Evolutionary conservation across 2,329 filamentous ascomycete species (phyloP), one percentile per base, ranked within the genome.

Genomic region (Fonsecaea erecta): DNA sequence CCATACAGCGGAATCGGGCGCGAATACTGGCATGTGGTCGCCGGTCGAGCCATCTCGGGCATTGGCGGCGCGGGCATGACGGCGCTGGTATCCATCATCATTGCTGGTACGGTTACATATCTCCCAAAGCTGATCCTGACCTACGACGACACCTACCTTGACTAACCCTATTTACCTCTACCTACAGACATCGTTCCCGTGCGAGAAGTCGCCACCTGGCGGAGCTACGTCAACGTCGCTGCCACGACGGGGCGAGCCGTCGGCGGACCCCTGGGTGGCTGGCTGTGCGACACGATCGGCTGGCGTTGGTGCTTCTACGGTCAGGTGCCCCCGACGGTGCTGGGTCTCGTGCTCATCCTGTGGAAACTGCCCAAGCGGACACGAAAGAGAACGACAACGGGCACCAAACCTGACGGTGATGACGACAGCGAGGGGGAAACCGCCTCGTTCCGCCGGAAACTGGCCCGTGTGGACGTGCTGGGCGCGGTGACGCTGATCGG

Each of bases 291-390:
- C 68, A 81, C 82, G 0, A 80, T 90, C 12, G 88, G 88, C 16
- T 90, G 88, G 88, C 78, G 88, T 74, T 88, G 86, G 86, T 85
- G 68, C 0, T 89, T 89, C 70, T 71, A 84, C 0, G 81, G 82
- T 4, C 86, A 89, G 74, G 78, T 82, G 0, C 86, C 86, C 0
- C 75, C 86, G n/a, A 81, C 85, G 16, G 62, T 82, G 0, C 24
- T 84, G 1, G 85, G 85, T 11, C 80, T 83, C 8, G 14, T 81
- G 0, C 76, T 86, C 2, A 81, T 85, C 0, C 51, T 75, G 0
- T 72, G 77, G 18, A 71, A 74, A 0, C 75, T 90, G 0, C 75
- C 78, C 3, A 60, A 24, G 37, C 48, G 12, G 43, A 53, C 26
- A 1, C 34, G 16, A 8, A 60, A 60, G n/a, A n/a, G n/a, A n/a